Conservation (phyloP, 1,139 yeast species). For the Candida frijolesensis region DNA sequence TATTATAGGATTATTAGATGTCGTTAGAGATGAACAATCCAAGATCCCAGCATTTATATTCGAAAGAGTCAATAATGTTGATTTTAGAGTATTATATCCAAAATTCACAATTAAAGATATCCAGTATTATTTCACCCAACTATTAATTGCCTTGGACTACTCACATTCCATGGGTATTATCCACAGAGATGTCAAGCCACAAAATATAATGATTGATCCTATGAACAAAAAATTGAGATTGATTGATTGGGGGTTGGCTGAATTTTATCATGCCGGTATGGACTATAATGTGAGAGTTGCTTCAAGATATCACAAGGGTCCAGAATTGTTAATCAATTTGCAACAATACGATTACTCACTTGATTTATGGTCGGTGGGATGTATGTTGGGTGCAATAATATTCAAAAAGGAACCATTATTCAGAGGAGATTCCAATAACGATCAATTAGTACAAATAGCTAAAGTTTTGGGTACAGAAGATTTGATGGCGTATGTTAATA, state of each 20-base stretch:
- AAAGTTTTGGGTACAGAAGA: slow-evolving; percentile 76
- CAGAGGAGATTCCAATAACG: slow-evolving; percentile 77
- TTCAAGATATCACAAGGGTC: slow-evolving; percentile 79
- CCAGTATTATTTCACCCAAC: slow-evolving; percentile 69
- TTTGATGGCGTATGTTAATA: slow-evolving; percentile 57
- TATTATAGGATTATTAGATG: slow-evolving; percentile 66
- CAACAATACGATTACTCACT: slow-evolving; percentile 78
- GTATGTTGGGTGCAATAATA: slow-evolving; percentile 75
- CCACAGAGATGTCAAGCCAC: slow-evolving; percentile 85
- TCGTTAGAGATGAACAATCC: slow-evolving; percentile 72
- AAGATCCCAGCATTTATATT: slow-evolving; percentile 77
- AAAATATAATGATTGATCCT: slow-evolving; percentile 83
- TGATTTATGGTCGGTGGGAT: slow-evolving; percentile 83
- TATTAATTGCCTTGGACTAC: slow-evolving; percentile 71
- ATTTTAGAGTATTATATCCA: slow-evolving; percentile 72
- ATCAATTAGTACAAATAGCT: slow-evolving; percentile 78
- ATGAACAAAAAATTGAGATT: slow-evolving; percentile 59
- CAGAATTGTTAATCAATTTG: slow-evolving; percentile 71
- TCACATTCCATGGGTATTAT: slow-evolving; percentile 84
- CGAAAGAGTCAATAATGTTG: slow-evolving; percentile 71
- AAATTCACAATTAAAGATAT: slow-evolving; percentile 63
- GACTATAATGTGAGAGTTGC: slow-evolving; percentile 84
- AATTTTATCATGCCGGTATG: slow-evolving; percentile 76
- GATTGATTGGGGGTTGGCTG: slow-evolving; percentile 87
- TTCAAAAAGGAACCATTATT: slow-evolving; percentile 79